Conservation (phyloP, 1,284 basidiomycete genomes). For the Jaminaea rosea region DNA sequence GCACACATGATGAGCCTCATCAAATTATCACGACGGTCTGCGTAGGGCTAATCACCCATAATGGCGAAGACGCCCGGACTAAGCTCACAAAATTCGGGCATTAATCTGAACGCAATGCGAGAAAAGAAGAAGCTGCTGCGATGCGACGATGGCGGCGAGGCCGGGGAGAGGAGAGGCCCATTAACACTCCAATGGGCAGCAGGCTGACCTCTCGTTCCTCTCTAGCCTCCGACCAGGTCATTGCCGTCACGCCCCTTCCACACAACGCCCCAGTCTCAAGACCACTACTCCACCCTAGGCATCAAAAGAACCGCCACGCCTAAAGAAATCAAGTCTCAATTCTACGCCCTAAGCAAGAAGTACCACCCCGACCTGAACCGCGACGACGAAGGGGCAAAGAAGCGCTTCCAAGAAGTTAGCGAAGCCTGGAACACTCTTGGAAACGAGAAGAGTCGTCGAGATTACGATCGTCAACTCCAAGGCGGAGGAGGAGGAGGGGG, state of each 20-base stretch:
- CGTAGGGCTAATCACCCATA: slow-evolving; percentile 1
- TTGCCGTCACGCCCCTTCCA: too few species aligned
- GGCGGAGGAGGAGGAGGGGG: slow-evolving; percentile 8
- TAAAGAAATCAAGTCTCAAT: slow-evolving; percentile 44
- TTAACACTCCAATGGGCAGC: too few species aligned
- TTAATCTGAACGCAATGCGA: neutral
- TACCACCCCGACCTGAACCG: slow-evolving; percentile 43
- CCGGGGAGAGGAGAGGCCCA: too few species aligned
- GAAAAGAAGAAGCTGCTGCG: too few species aligned
- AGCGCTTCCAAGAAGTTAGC: slow-evolving; percentile 37
- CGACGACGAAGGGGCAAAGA: slow-evolving; percentile 31
- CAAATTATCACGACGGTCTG: slow-evolving; percentile 2
- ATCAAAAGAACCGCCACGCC: slow-evolving; percentile 23
- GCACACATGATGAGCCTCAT: neutral
- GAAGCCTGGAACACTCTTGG: slow-evolving; percentile 42
- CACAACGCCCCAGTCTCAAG: slow-evolving; percentile 3
- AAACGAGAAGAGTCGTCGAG: slow-evolving; percentile 11
- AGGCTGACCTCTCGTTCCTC: too few species aligned
- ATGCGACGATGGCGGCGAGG: neutral
- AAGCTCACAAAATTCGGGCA: slow-evolving; percentile 3
- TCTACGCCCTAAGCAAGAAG: slow-evolving; percentile 39
- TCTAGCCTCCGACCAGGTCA: too few species aligned
- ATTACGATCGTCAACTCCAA: slow-evolving; percentile 6
- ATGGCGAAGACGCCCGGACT: slow-evolving; percentile 1
- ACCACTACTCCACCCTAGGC: slow-evolving; percentile 27